These are phyloP conservation scores for Rhodomyrtus tomentosa DNA, from an alignment of 345 rosid species.

Conservation along the genomic window DNA sequence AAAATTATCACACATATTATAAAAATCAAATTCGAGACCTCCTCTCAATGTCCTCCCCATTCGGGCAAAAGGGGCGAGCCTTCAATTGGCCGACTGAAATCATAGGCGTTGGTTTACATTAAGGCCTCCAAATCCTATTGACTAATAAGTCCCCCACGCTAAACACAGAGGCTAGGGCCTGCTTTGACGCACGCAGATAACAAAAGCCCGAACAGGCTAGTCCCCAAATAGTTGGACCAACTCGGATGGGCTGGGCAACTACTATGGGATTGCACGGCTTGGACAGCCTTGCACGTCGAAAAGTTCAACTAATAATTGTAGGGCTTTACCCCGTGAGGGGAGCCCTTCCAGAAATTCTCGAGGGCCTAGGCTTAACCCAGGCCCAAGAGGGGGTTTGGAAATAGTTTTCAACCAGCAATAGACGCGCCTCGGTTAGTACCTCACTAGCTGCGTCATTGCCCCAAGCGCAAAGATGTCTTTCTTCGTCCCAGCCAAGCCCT, in stretches of 20 bases:
- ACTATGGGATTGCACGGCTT: no score
- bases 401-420: slow-evolving; percentile 40
- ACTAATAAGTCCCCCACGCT: not conserved
- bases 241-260: accelerated
- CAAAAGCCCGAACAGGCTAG: no score
- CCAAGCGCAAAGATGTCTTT: slow-evolving; percentile 3
- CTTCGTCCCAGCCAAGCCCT: accelerated
- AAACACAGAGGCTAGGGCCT: no score
- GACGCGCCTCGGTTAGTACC: slow-evolving; percentile 33
- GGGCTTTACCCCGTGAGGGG: slow-evolving; percentile 16
- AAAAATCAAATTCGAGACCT: not conserved
- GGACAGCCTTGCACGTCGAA: no score
- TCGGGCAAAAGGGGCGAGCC: no score
- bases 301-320: not conserved
- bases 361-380: slow-evolving; percentile 22
- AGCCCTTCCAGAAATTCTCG: slow-evolving; percentile 40
- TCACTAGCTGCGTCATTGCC: slow-evolving; percentile 37
- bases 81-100: not conserved
- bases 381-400: slow-evolving; percentile 34
- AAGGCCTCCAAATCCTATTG: not conserved
- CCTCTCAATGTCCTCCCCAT: not conserved
- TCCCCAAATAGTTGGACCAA: no score
- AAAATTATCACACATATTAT: no score
- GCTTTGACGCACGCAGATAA: no score
- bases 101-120: not conserved